phyloP scores from a whole-genome alignment of 306 rosid species.

The Casuarina glauca region DNA sequence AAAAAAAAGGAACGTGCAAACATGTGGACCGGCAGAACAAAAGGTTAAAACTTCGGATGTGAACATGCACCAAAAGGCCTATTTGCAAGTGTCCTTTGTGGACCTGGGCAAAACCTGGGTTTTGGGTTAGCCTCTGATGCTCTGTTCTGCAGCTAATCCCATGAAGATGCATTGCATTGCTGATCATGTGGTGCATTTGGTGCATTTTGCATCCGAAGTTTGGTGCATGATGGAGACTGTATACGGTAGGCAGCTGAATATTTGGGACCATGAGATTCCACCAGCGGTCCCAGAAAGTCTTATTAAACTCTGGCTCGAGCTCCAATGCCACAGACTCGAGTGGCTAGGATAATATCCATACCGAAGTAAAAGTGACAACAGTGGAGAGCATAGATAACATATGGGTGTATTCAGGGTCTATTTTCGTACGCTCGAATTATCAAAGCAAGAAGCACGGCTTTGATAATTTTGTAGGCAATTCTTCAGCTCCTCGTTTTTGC shows the following conservation, averaged over 20 bases:
- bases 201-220: no score
- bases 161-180: neutral
- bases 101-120: neutral
- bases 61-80: neutral
- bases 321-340: slow-evolving; percentile 41
- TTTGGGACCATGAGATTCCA: slow-evolving; percentile 77
- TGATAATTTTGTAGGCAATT: slow-evolving; percentile 1
- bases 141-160: neutral
- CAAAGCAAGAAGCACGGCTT: slow-evolving; percentile 36
- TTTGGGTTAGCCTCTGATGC: neutral
- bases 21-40: neutral
- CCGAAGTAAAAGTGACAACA: slow-evolving; percentile 55
- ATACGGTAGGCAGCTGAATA: slow-evolving; percentile 52
- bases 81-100: neutral
- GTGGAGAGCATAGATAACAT: slow-evolving; percentile 32
- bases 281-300: slow-evolving; percentile 79
- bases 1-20: neutral
- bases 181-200: neutral
- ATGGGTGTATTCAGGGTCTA: slow-evolving; percentile 34
- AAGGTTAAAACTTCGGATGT: neutral
- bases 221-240: slow-evolving; percentile 8
- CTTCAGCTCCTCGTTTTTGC: neutral
- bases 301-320: slow-evolving; percentile 62
- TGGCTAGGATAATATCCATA: slow-evolving; percentile 41
- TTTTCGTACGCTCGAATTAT: slow-evolving; percentile 33